A percentile compares a stretch with the other conserved stretches of the same genome.
phyloP scores from a whole-genome alignment of 2,329 filamentous ascomycete species.

The Cladophialophora immunda region DNA sequence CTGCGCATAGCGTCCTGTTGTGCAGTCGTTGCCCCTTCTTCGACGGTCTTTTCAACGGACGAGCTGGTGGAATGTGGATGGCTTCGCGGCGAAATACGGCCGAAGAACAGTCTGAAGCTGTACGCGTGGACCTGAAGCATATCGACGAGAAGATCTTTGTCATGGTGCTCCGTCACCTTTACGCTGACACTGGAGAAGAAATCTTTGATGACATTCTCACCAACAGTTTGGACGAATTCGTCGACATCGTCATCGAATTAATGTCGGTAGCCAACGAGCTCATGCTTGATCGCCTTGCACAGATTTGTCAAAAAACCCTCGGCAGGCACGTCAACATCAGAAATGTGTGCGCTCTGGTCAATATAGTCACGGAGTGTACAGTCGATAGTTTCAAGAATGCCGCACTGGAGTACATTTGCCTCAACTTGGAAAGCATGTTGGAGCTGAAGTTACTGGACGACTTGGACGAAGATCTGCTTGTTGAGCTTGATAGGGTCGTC shows the following conservation, averaged over 20 bases:
- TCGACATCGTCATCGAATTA: slow-evolving; percentile 89
- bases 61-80: slow-evolving; percentile 85
- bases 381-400: slow-evolving; percentile 87
- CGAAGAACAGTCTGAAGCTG: slow-evolving; percentile 55
- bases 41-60: slow-evolving; percentile 85
- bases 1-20: slow-evolving; percentile 79
- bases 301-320: slow-evolving; percentile 85
- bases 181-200: slow-evolving; percentile 80
- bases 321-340: slow-evolving; percentile 70
- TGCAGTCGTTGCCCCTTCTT: slow-evolving; percentile 93
- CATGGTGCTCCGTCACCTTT: slow-evolving; percentile 81
- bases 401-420: slow-evolving; percentile 86
- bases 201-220: slow-evolving; percentile 81
- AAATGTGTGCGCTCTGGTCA: slow-evolving; percentile 85
- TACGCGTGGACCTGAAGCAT: slow-evolving; percentile 84
- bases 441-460: slow-evolving; percentile 80
- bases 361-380: slow-evolving; percentile 83
- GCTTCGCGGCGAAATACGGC: slow-evolving; percentile 68
- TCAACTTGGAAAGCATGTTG: slow-evolving; percentile 90
- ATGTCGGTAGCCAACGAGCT: slow-evolving; percentile 91
- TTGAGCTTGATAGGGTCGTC: slow-evolving; percentile 81
- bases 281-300: slow-evolving; percentile 90
- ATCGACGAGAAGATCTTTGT: slow-evolving; percentile 76
- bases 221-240: slow-evolving; percentile 79
- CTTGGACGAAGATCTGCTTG: slow-evolving; percentile 82